These are phyloP conservation scores for Senna siamea DNA, from an alignment of 306 rosid genomes.

Conservation along the genomic window DNA sequence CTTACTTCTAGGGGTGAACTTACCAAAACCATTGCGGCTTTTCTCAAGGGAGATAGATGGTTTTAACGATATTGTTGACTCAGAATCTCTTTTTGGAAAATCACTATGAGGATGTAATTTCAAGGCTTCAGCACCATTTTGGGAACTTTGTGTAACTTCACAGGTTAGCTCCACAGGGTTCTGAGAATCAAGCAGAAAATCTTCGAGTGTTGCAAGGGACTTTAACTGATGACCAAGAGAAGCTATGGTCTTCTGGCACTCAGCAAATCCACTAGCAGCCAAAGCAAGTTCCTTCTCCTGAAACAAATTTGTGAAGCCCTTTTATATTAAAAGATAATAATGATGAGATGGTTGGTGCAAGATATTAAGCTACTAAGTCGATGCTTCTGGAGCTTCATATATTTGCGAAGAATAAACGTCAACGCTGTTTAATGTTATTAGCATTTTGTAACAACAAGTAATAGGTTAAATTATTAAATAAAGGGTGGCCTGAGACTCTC, in stretches of 20 bases:
- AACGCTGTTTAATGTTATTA: background rate
- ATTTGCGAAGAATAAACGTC: background rate
- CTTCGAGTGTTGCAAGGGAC: conserved; percentile 74
- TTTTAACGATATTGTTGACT: conserved; percentile 38
- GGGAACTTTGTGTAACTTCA: conserved; percentile 27
- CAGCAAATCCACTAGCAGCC: conserved; percentile 75
- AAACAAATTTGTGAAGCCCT: conserved; percentile 30
- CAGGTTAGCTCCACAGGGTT: conserved; percentile 37
- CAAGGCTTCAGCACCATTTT: conserved; percentile 35
- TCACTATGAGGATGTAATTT: conserved; percentile 35
- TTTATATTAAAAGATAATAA: background rate
- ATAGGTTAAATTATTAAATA: background rate
- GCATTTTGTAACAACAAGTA: background rate
- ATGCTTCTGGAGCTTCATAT: too few species aligned
- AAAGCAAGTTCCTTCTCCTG: conserved; percentile 75
- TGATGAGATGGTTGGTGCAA: background rate
- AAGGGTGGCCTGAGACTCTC: too few species aligned
- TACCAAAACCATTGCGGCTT: conserved; percentile 43
- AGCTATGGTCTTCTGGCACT: conserved; percentile 79
- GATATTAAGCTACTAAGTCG: too few species aligned
- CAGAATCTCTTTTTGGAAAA: conserved; percentile 36
- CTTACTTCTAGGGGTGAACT: conserved; percentile 47
- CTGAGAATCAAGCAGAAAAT: conserved; percentile 61
- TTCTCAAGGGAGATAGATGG: conserved; percentile 39
- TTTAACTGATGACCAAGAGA: conserved; percentile 70